These are phyloP conservation scores for Discostella stelligera DNA, from an alignment of 352 stramenopile species.

Conservation along the genomic window DNA sequence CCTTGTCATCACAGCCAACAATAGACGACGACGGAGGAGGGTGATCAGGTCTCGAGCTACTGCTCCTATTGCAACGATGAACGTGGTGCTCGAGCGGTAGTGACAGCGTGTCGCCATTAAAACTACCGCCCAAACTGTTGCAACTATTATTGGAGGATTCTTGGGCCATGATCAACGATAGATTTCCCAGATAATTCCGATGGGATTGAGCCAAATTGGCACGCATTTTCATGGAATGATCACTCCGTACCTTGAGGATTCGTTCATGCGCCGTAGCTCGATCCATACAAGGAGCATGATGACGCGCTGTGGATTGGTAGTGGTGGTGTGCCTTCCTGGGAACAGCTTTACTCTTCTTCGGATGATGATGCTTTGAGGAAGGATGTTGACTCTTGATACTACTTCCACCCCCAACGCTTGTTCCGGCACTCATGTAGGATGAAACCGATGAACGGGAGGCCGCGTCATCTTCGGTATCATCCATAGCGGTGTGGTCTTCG, in stretches of 20 bases:
- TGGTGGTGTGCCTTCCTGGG: neutral
- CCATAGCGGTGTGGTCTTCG: conserved; percentile 13
- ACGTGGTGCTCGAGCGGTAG: conserved; percentile 23
- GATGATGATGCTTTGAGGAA: neutral
- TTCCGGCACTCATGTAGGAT: conserved; percentile 20
- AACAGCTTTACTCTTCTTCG: conserved; percentile 29
- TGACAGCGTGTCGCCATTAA: neutral
- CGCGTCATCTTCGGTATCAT: conserved; percentile 18
- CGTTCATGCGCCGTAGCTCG: conserved; percentile 36
- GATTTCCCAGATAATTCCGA: conserved; percentile 20
- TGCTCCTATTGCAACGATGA: conserved; percentile 12
- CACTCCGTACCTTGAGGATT: conserved; percentile 25
- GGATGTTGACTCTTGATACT: conserved; percentile 15
- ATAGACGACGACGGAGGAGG: neutral
- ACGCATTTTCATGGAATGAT: conserved; percentile 26
- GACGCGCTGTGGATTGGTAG: neutral
- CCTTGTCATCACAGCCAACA: neutral
- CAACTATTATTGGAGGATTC: neutral
- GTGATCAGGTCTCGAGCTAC: neutral
- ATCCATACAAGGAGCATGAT: conserved; percentile 20
- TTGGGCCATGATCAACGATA: conserved; percentile 13
- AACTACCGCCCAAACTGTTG: neutral
- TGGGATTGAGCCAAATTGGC: conserved; percentile 23
- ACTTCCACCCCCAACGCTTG: neutral
- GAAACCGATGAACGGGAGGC: conserved; percentile 22